Percentiles rank a stretch among this genome's conserved stretches.
These are phyloP conservation scores for Fusarium anguioides DNA, from an alignment of 2,329 filamentous ascomycete species.

Conservation along the genomic window DNA sequence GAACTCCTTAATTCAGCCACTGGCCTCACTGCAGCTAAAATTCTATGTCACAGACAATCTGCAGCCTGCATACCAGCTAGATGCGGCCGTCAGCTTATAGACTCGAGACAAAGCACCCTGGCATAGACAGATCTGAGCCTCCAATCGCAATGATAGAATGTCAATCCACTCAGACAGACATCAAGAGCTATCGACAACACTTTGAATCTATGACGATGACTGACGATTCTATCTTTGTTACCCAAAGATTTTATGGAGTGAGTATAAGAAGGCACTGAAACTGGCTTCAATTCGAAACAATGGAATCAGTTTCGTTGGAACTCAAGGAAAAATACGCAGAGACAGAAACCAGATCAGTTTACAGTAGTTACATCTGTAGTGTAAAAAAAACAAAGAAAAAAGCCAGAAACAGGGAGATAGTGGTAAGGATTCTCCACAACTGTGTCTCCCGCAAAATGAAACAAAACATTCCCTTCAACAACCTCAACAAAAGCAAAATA, in stretches of 20 bases:
- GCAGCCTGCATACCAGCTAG: slow-evolving; percentile 1
- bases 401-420: slow-evolving; percentile 13
- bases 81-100: slow-evolving; percentile 12
- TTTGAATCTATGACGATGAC: background rate
- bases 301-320: slow-evolving; percentile 13
- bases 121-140: slow-evolving; percentile 4
- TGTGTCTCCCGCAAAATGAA: slow-evolving; percentile 27
- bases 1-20: background rate
- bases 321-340: slow-evolving; percentile 7
- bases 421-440: slow-evolving; percentile 22
- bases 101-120: slow-evolving; percentile 24
- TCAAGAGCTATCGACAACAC: background rate
- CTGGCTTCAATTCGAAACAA: slow-evolving; percentile 29
- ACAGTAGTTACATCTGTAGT: background rate
- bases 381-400: background rate
- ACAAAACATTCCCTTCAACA: slow-evolving; percentile 29
- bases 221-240: background rate
- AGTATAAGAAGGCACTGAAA: slow-evolving; percentile 5
- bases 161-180: background rate
- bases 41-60: slow-evolving; percentile 18
- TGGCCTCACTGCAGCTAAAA: slow-evolving; percentile 20
- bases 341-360: slow-evolving; percentile 3
- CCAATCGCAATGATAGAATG: slow-evolving; percentile 24
- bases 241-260: background rate
- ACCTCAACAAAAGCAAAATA: slow-evolving; percentile 26